Conservation (phyloP, 108 stramenopile genomes). For the Epithemia pelagica region DNA sequence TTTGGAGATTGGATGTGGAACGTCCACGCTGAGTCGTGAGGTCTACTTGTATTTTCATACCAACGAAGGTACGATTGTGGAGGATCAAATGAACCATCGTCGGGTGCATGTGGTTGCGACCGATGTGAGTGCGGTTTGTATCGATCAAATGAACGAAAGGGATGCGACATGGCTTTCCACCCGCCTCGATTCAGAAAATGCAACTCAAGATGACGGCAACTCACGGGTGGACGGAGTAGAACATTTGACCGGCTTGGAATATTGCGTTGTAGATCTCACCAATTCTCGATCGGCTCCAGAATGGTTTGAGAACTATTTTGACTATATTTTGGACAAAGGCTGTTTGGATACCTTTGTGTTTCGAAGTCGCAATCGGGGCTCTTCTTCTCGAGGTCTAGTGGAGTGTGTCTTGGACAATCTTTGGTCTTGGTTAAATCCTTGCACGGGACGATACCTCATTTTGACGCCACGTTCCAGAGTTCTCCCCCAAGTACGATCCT, state of each 20-base stretch:
- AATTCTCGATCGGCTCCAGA: neutral
- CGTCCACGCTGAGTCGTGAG: conserved; percentile 45
- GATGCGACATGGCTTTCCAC: conserved; percentile 17
- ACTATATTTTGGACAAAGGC: conserved; percentile 69
- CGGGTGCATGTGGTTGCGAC: conserved; percentile 26
- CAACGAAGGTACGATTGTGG: neutral
- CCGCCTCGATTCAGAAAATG: neutral
- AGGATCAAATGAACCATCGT: too few species aligned
- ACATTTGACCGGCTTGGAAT: neutral
- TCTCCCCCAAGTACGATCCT: conserved; percentile 54
- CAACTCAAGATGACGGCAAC: too few species aligned
- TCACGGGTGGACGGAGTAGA: too few species aligned
- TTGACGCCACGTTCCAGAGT: conserved; percentile 54
- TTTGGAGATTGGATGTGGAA: conserved; percentile 76
- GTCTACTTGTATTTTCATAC: conserved; percentile 31
- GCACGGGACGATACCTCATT: conserved; percentile 43
- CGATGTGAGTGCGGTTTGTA: conserved; percentile 65
- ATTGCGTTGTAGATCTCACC: conserved; percentile 41
- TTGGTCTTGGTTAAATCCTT: conserved; percentile 28
- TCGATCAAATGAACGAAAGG: conserved; percentile 32
- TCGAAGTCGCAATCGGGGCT: conserved; percentile 54
- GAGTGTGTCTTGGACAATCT: conserved; percentile 51
- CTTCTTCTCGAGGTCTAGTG: conserved; percentile 30
- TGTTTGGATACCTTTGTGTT: conserved; percentile 77
- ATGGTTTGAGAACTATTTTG: neutral